These are phyloP conservation scores for Onygenales sp. DNA, from an alignment of 2,329 filamentous ascomycete genomes.

Conservation along the genomic window DNA sequence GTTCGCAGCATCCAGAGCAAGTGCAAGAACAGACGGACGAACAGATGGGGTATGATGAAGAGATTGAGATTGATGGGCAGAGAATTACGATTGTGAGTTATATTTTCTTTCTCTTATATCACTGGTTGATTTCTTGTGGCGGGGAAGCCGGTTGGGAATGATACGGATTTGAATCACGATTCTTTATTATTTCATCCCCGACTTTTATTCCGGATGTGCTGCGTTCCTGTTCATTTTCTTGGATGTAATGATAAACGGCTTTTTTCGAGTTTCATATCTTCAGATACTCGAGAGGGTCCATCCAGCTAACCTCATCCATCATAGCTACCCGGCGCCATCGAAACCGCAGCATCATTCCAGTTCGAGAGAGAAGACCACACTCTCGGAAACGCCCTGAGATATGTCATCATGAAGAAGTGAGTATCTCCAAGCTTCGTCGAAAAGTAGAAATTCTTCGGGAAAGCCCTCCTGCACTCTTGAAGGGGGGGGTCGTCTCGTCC, in stretches of 20 bases:
- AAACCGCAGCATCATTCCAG: slow-evolving; percentile 88
- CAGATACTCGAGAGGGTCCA: too few species aligned
- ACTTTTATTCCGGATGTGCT: too few species aligned
- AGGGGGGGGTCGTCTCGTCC: too few species aligned
- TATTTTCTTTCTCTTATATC: not conserved
- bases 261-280: too few species aligned
- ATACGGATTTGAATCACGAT: too few species aligned
- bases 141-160: too few species aligned
- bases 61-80: slow-evolving; percentile 36
- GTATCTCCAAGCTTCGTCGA: slow-evolving; percentile 16
- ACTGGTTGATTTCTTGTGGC: not conserved
- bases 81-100: slow-evolving; percentile 51
- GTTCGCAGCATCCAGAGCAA: slow-evolving; percentile 9
- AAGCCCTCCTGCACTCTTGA: too few species aligned
- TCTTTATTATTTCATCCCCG: too few species aligned
- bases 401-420: slow-evolving; percentile 98
- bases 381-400: slow-evolving; percentile 84
- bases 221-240: not conserved
- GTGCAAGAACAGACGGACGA: slow-evolving; percentile 27
- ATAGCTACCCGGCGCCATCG: slow-evolving; percentile 72
- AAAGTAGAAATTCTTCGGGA: too few species aligned
- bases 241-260: not conserved
- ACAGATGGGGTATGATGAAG: slow-evolving; percentile 40
- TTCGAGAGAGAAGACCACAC: slow-evolving; percentile 93
- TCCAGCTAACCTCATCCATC: not conserved